Percentiles rank a stretch among this genome's conserved stretches.
Evolutionary conservation across 2,329 filamentous ascomycete species (phyloP).

Genomic region (Alternaria rosae): DNA sequence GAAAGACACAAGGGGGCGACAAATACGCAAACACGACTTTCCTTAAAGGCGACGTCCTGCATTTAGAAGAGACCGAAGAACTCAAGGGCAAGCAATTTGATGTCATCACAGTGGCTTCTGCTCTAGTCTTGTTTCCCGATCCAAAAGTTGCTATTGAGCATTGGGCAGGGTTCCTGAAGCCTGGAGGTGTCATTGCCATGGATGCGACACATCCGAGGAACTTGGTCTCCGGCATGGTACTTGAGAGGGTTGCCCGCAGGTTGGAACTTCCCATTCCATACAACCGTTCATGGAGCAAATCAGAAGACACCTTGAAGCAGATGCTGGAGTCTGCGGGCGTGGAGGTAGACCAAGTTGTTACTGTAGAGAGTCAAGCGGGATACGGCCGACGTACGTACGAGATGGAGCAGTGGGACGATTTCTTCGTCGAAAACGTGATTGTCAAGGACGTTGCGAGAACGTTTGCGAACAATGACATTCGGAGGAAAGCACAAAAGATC

Average conservation of each 20-base stretch:
- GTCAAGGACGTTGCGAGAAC: conserved; percentile 31
- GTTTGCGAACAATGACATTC: conserved; percentile 42
- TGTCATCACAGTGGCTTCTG: conserved; percentile 51
- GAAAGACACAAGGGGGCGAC: conserved; percentile 33
- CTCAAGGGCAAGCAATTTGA: conserved; percentile 40
- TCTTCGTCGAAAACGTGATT: conserved; percentile 48
- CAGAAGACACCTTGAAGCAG: conserved; percentile 38
- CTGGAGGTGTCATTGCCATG: conserved; percentile 49
- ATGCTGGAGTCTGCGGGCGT: conserved; percentile 49
- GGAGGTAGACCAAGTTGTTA: conserved; percentile 39
- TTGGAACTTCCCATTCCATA: conserved; percentile 46
- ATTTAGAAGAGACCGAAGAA: conserved; percentile 38
- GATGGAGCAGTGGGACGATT: conserved; percentile 41
- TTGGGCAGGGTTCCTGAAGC: conserved; percentile 52
- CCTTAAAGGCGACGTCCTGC: conserved; percentile 48
- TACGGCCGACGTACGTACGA: conserved; percentile 39
- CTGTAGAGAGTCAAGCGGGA: conserved; percentile 45
- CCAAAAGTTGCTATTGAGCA: conserved; percentile 47
- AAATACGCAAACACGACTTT: conserved; percentile 46
- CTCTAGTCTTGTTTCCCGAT: conserved; percentile 52
- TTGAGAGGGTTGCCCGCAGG: conserved; percentile 47
- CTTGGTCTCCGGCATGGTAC: conserved; percentile 46
- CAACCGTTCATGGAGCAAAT: conserved; percentile 47
- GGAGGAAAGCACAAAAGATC: conserved; percentile 42
- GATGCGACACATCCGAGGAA: conserved; percentile 52